Base-by-base conservation (phyloP, 192 early-diverging fungal genomes). In the Allomyces macrogynus region DNA sequence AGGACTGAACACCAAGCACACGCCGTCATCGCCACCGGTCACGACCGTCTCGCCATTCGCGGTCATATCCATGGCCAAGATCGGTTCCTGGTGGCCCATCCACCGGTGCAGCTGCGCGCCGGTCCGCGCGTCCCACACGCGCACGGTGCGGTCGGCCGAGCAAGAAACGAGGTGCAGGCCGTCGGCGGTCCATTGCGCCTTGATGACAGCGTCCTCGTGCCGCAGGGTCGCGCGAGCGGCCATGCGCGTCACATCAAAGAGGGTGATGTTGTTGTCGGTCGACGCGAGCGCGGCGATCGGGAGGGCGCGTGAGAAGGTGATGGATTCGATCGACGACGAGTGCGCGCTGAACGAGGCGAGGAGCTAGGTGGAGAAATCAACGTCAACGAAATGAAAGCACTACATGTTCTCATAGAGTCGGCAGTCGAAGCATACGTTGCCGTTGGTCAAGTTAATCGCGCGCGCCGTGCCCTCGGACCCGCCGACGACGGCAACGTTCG, bases 231-330 rank as follows among this genome's bases (percentile, higher is more conserved):
- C 77, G n/a, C 94, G 86, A 43, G 93, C 76, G 43, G 85, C 84
- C 76, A 88, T 78, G 0, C 83, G 84, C 63, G 80, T 82, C n/a
- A 89, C 75, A 67, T 99, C 96, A 92, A 94, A 97, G 66, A 99
- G 81, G 60, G 80, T 86, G 61, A 99, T 73, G 40, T 80, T 81
- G n/a, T 89, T 88, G 74, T 97, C 94, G 20, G 93, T 80, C 0
- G 89, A 89, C 3, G 84, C 89, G 5, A 90, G 90, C 0, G 92
- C 90, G 9, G 86, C 89, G 64, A 95, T 67, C 8, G 87, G 80
- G 62, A 69, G 62, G 67, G 63, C 0, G 23, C 16, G 49, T 16
- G 54, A 27, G 27, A 62, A 60, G 8, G 12, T 60, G 63, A 65
- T 24, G 40, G 20, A 62, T 20, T 64, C 18, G n/a, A 62, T 62